Percentiles rank a stretch among this genome's conserved stretches.
phyloP scores from a whole-genome alignment of 805 yeast species.

The Kodamaea jinghongensis region DNA sequence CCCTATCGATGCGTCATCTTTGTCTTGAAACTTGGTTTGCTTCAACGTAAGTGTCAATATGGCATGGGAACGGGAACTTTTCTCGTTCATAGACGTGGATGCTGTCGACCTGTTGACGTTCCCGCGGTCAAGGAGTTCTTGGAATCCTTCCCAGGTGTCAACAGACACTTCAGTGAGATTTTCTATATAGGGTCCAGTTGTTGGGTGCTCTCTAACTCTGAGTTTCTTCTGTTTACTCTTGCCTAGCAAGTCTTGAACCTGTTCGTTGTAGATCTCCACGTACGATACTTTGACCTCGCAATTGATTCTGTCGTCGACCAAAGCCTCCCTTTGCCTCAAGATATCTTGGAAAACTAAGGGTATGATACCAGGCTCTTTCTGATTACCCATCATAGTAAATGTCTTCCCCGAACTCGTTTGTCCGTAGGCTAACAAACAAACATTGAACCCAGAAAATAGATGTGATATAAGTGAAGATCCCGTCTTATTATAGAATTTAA shows the following conservation, averaged over 20 bases:
- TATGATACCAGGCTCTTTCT: conserved; percentile 35
- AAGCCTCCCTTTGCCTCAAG: conserved; percentile 39
- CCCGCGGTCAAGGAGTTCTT: conserved; percentile 48
- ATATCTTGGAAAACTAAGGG: conserved; percentile 51
- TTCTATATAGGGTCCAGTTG: conserved; percentile 71
- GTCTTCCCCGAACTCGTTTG: conserved; percentile 45
- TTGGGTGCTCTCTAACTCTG: conserved; percentile 63
- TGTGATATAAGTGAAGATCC: conserved; percentile 61
- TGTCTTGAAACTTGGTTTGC: conserved; percentile 45
- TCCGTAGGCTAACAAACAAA: conserved; percentile 43
- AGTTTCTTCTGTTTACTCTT: conserved; percentile 26
- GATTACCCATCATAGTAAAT: conserved; percentile 41
- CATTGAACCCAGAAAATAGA: conserved; percentile 39
- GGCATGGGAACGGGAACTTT: conserved; percentile 79
- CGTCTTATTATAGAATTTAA: conserved; percentile 46
- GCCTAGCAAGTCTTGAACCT: conserved; percentile 59
- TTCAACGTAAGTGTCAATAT: conserved; percentile 61
- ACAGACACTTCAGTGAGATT: conserved; percentile 54
- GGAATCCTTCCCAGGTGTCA: conserved; percentile 48
- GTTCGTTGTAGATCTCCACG: conserved; percentile 77
- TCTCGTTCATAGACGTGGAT: conserved; percentile 67
- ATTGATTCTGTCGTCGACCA: conserved; percentile 36
- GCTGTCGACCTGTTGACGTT: conserved; percentile 63
- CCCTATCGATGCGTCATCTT: conserved; percentile 19
- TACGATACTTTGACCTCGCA: conserved; percentile 52